These are phyloP conservation scores for Flueggea neowawraea DNA, from an alignment of 441 rosid genomes.

Conservation along the genomic window DNA sequence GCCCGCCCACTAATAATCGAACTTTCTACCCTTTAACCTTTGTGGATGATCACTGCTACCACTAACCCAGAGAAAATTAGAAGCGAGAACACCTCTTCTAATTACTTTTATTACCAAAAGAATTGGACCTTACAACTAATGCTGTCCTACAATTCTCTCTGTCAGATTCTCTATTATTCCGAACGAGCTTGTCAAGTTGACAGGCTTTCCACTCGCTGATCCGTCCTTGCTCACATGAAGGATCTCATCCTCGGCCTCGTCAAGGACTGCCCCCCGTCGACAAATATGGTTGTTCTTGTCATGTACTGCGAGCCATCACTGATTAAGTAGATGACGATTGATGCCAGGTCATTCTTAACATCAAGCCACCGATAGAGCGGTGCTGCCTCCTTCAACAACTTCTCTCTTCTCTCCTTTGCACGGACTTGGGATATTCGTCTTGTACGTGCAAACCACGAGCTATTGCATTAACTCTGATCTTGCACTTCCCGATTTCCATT, in stretches of 20 bases:
- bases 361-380: conserved; percentile 76
- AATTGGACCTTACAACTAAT: too few species aligned
- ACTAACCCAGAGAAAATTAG: too few species aligned
- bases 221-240: conserved; percentile 40
- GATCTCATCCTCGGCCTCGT: conserved; percentile 85
- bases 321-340: conserved; percentile 64
- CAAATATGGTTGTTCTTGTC: conserved; percentile 71
- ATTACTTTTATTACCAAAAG: too few species aligned
- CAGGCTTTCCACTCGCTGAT: neutral
- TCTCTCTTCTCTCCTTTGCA: conserved; percentile 66
- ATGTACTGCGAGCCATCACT: conserved; percentile 73
- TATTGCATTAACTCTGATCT: conserved; percentile 59
- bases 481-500: conserved; percentile 54
- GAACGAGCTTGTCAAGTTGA: neutral
- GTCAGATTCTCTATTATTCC: too few species aligned
- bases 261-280: conserved; percentile 83
- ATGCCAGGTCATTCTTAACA: conserved; percentile 51
- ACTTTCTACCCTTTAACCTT: too few species aligned
- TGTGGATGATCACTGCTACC: too few species aligned
- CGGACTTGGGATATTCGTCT: conserved; percentile 56
- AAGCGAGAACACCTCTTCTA: too few species aligned
- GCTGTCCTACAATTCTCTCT: too few species aligned
- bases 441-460: conserved; percentile 65
- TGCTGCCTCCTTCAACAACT: conserved; percentile 49
- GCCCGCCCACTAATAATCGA: too few species aligned